These are phyloP conservation scores for Hypoxylon intermedium DNA, from an alignment of 495 filamentous ascomycete genomes.

Conservation along the genomic window DNA sequence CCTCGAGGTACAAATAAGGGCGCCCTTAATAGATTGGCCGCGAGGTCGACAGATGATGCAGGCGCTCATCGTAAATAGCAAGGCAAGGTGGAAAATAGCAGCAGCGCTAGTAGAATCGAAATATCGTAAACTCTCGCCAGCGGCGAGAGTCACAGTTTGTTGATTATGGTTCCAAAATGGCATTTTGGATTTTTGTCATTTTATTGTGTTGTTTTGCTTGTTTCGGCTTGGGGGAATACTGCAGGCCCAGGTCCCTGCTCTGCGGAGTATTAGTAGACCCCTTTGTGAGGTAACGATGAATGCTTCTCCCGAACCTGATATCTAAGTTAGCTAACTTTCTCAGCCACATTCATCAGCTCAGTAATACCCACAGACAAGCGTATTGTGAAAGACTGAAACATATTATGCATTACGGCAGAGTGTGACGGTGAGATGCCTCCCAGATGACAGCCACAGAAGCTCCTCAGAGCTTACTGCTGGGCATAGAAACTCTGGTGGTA, in stretches of 20 bases:
- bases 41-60: not conserved
- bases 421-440: not conserved
- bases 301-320: not conserved
- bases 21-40: not conserved
- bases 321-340: not conserved
- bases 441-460: not conserved
- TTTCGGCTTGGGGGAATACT: not conserved
- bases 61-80: slow-evolving; percentile 9
- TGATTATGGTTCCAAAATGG: slow-evolving; percentile 11
- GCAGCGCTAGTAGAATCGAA: slow-evolving; percentile 1
- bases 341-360: not conserved
- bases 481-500: slow-evolving; percentile 44
- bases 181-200: slow-evolving; percentile 12
- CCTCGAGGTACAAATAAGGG: not conserved
- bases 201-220: slow-evolving; percentile 6
- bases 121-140: slow-evolving; percentile 8
- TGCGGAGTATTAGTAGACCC: no score
- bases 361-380: not conserved
- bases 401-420: not conserved
- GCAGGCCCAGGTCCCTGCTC: no score
- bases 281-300: not conserved
- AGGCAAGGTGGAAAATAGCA: not conserved
- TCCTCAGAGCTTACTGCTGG: slow-evolving; percentile 26
- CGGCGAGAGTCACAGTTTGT: slow-evolving; percentile 13
- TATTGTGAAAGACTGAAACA: not conserved